A percentile compares a stretch with the other conserved stretches of the same genome.
phyloP scores from a whole-genome alignment of 2,329 filamentous ascomycete species.

The Colletotrichum cuscutae region DNA sequence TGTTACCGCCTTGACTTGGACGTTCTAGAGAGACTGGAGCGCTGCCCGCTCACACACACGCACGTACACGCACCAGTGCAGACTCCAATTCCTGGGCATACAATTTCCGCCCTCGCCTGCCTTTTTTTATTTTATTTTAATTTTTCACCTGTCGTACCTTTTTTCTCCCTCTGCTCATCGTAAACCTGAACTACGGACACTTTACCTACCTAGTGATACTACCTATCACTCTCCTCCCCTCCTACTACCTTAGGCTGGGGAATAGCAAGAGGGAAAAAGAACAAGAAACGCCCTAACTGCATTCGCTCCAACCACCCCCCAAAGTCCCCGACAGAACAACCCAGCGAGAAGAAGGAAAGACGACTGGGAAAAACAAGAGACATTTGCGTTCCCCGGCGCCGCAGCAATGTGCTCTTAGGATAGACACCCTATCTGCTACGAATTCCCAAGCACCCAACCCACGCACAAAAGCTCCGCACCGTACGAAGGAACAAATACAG shows the following conservation, averaged over 20 bases:
- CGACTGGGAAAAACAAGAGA: constrained; percentile 7
- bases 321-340: neutral
- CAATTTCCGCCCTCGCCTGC: constrained; percentile 28
- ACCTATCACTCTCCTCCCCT: constrained; percentile 15
- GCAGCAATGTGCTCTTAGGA: constrained; percentile 18
- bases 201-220: neutral
- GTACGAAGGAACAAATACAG: constrained; percentile 1
- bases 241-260: neutral
- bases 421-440: constrained; percentile 13
- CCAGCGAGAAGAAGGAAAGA: neutral
- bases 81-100: constrained; percentile 15
- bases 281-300: constrained; percentile 2
- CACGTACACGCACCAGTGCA: constrained; percentile 13
- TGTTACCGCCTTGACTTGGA: constrained; percentile 34
- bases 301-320: neutral
- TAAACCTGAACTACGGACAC: neutral
- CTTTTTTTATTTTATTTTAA: neutral
- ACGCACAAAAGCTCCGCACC: neutral
- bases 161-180: constrained; percentile 17
- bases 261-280: neutral
- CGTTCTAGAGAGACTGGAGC: neutral
- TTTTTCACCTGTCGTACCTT: neutral
- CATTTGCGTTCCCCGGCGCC: constrained; percentile 23
- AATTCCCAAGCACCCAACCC: neutral
- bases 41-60: neutral